Evolutionary conservation across 805 yeast species (phyloP).

Genomic region (Phaffomyces thermotolerans): DNA sequence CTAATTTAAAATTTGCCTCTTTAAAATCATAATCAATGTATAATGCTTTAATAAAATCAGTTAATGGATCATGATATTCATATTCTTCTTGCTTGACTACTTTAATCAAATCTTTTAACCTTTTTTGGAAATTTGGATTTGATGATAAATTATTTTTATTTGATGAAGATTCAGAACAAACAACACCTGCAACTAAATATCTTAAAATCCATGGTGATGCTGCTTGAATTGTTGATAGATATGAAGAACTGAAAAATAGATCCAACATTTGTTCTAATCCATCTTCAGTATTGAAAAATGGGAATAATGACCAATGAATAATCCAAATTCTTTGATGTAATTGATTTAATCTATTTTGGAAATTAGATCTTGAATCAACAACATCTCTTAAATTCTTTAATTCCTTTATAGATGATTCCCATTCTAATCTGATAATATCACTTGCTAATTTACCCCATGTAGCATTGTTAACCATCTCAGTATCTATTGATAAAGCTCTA

Average conservation of each 20-base stretch:
- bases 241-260: slow-evolving; percentile 50
- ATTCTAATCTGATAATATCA: slow-evolving; percentile 46
- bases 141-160: slow-evolving; percentile 19
- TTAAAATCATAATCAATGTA: slow-evolving; percentile 55
- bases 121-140: slow-evolving; percentile 38
- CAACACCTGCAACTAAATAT: slow-evolving; percentile 57
- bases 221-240: slow-evolving; percentile 61
- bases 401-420: slow-evolving; percentile 48
- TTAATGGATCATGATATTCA: slow-evolving; percentile 60
- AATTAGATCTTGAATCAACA: slow-evolving; percentile 43
- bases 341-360: slow-evolving; percentile 48
- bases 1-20: slow-evolving; percentile 40
- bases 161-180: slow-evolving; percentile 27
- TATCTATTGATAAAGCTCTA: slow-evolving; percentile 45
- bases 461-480: slow-evolving; percentile 43
- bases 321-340: slow-evolving; percentile 61
- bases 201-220: slow-evolving; percentile 67
- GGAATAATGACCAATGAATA: slow-evolving; percentile 63
- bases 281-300: slow-evolving; percentile 45
- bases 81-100: slow-evolving; percentile 55
- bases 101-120: slow-evolving; percentile 49
- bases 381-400: slow-evolving; percentile 48
- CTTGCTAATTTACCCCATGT: slow-evolving; percentile 68
- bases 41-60: slow-evolving; percentile 46
- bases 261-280: slow-evolving; percentile 51